Evolutionary conservation across 106 monocot genomes (phyloP).

Genomic region (Dendrobium chrysotoxum): DNA sequence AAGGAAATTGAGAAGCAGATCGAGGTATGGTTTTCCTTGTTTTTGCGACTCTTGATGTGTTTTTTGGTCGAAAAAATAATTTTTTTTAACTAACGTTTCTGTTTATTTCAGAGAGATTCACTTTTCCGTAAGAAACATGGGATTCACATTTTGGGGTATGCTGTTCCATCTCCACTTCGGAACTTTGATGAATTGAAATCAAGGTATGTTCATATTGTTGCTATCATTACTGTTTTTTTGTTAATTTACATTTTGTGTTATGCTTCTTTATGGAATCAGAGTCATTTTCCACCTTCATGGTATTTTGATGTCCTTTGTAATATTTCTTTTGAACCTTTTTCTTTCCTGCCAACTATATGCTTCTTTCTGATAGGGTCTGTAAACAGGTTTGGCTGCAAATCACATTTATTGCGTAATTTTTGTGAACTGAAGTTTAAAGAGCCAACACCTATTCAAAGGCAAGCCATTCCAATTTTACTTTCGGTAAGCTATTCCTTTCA

Average conservation of each 20-base stretch:
- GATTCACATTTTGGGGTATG: conserved; percentile 71
- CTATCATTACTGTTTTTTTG: background rate
- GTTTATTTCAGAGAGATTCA: conserved; percentile 41
- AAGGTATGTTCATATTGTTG: conserved; percentile 37
- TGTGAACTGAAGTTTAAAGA: conserved; percentile 70
- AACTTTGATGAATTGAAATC: conserved; percentile 61
- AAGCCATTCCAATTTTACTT: conserved; percentile 90
- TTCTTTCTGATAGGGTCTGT: background rate
- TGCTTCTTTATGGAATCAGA: background rate
- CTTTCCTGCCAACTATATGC: background rate
- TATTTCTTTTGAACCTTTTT: background rate
- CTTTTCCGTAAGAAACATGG: conserved; percentile 76
- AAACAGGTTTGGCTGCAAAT: conserved; percentile 75
- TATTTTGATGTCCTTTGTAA: background rate
- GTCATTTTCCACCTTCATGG: background rate
- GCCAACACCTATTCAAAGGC: conserved; percentile 97
- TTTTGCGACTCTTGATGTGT: background rate
- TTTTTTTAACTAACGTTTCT: background rate
- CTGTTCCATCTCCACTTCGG: conserved; percentile 63
- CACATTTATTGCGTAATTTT: conserved; percentile 67
- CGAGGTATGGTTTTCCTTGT: conserved; percentile 41
- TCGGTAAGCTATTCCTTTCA: conserved; percentile 45
- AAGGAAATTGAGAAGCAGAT: conserved; percentile 58
- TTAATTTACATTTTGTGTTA: background rate
- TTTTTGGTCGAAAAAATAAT: background rate